Percentiles rank a stretch among this genome's conserved stretches.
phyloP scores from a whole-genome alignment of 495 filamentous ascomycete species.

The Neurospora hispaniola region DNA sequence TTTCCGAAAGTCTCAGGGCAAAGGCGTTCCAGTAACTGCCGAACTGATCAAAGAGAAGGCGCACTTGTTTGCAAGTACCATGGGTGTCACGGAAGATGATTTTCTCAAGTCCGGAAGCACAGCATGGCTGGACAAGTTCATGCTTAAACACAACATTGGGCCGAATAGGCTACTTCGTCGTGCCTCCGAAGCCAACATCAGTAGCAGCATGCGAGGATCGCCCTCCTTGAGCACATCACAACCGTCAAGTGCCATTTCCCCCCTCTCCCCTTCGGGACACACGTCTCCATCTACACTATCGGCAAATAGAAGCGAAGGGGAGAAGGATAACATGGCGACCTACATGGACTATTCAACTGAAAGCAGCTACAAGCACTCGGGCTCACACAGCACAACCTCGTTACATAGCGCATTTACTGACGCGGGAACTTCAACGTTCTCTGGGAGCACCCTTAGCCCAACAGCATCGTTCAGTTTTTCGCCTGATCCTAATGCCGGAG shows the following conservation, averaged over 20 bases:
- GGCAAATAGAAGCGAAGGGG: conserved; percentile 58
- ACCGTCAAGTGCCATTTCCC: conserved; percentile 62
- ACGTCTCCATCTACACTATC: conserved; percentile 56
- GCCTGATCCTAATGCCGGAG: conserved; percentile 58
- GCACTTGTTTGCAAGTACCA: conserved; percentile 69
- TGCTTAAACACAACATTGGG: conserved; percentile 75
- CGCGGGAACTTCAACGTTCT: conserved; percentile 56
- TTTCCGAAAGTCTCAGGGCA: conserved; percentile 69
- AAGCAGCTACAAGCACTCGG: conserved; percentile 42
- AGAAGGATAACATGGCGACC: conserved; percentile 32
- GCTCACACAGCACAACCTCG: conserved; percentile 45
- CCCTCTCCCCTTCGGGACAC: conserved; percentile 55
- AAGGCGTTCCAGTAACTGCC: conserved; percentile 68
- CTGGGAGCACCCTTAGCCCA: conserved; percentile 68
- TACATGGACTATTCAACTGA: conserved; percentile 42
- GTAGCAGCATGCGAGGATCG: conserved; percentile 46
- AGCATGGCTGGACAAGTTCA: conserved; percentile 93
- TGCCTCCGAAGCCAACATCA: conserved; percentile 56
- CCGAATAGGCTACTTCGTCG: conserved; percentile 53
- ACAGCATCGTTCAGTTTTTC: conserved; percentile 75
- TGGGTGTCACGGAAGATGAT: conserved; percentile 56
- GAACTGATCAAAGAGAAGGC: conserved; percentile 82
- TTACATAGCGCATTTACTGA: conserved; percentile 47
- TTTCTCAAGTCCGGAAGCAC: conserved; percentile 64
- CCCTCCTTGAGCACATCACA: conserved; percentile 47